phyloP scores from a whole-genome alignment of 768 basidiomycete genomes.

The Suillus bovinus region DNA sequence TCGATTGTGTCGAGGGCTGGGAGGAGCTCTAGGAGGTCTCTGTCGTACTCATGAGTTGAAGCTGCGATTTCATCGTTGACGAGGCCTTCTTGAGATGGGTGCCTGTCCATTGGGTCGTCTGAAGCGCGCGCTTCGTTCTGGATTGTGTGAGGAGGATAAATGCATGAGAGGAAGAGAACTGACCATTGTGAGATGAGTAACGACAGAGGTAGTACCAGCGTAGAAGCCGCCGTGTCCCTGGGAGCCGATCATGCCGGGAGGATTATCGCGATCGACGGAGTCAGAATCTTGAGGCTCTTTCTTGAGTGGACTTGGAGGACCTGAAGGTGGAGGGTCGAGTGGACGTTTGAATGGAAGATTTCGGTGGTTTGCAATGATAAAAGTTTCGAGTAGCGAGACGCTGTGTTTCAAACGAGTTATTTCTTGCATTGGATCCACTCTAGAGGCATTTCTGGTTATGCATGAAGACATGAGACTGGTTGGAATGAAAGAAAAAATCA shows the following conservation, averaged over 20 bases:
- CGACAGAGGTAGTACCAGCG: constrained; percentile 77
- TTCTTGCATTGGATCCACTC: constrained; percentile 41
- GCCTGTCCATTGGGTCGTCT: constrained; percentile 49
- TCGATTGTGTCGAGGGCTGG: constrained; percentile 72
- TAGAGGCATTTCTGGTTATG: constrained; percentile 29
- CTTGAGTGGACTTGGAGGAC: constrained; percentile 43
- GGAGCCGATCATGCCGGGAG: constrained; percentile 67
- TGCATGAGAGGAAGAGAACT: constrained; percentile 13
- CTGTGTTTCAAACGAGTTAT: constrained; percentile 43
- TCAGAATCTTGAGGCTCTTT: constrained; percentile 54
- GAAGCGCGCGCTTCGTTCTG: constrained; percentile 48
- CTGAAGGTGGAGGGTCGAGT: constrained; percentile 32
- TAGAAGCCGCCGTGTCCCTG: constrained; percentile 71
- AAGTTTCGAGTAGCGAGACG: constrained; percentile 39
- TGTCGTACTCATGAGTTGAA: constrained; percentile 61
- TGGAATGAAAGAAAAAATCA: background rate
- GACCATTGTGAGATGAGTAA: constrained; percentile 67
- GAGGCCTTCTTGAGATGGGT: constrained; percentile 48
- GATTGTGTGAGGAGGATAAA: constrained; percentile 19
- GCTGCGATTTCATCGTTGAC: constrained; percentile 39
- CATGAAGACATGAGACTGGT: constrained; percentile 8
- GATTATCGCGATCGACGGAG: constrained; percentile 43
- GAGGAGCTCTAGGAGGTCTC: constrained; percentile 66
- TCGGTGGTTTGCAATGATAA: constrained; percentile 34
- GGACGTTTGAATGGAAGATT: constrained; percentile 28